phyloP scores from a whole-genome alignment of 805 yeast genomes.

The Saturnispora gosingensis region DNA sequence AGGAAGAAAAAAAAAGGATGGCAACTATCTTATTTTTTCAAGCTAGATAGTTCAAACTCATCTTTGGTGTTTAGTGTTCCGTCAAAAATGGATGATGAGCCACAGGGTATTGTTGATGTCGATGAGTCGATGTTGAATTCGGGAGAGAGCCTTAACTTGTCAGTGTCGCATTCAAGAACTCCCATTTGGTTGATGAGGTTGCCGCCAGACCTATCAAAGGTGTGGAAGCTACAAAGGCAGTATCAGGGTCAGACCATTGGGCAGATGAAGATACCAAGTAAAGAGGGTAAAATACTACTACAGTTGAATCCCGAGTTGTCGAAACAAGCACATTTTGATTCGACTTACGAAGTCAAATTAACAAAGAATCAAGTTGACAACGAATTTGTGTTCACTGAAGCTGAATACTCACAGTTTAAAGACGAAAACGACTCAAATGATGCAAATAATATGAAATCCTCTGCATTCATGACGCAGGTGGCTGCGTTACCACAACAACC shows the following conservation, averaged over 20 bases:
- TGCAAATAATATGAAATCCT: not conserved
- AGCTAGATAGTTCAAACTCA: not conserved
- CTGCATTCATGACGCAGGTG: conserved; percentile 41
- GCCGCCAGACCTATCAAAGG: conserved; percentile 77
- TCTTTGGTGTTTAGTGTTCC: not conserved
- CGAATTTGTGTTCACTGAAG: conserved; percentile 81
- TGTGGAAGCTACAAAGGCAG: conserved; percentile 59
- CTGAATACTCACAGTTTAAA: conserved; percentile 57
- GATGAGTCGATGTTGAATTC: conserved; percentile 30
- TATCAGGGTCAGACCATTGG: conserved; percentile 73
- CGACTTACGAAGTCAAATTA: conserved; percentile 71
- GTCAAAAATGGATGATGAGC: conserved; percentile 9
- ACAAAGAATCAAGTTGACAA: conserved; percentile 75
- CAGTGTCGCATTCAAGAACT: conserved; percentile 48
- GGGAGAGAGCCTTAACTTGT: conserved; percentile 70
- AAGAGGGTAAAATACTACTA: conserved; percentile 39
- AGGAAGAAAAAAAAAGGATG: not conserved
- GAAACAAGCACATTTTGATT: conserved; percentile 57
- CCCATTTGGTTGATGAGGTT: conserved; percentile 89
- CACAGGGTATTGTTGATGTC: conserved; percentile 28
- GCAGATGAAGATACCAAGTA: conserved; percentile 54
- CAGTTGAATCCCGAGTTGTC: conserved; percentile 42
- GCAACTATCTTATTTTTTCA: not conserved
- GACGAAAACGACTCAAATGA: conserved; percentile 20
- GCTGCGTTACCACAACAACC: conserved; percentile 47